These are phyloP conservation scores for Pyrenula aspistea DNA, from an alignment of 495 filamentous ascomycete species.

Conservation along the genomic window DNA sequence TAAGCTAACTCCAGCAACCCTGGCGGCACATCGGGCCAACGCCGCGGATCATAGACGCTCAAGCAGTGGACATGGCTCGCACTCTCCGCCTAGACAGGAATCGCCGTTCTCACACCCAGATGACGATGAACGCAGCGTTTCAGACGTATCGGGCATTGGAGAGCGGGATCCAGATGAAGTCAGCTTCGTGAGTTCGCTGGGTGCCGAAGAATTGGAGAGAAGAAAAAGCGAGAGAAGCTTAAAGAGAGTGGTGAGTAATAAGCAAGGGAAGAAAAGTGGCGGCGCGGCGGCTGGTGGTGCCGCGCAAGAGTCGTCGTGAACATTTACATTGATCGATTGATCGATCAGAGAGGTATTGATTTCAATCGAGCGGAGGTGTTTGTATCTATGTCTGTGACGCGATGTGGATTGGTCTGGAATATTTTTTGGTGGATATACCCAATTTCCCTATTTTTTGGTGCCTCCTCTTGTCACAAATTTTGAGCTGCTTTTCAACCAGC, in stretches of 20 bases:
- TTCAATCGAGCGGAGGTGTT: background rate
- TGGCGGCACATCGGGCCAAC: background rate
- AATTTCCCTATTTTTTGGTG: background rate
- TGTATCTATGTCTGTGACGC: background rate
- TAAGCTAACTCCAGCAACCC: background rate
- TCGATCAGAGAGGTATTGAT: background rate
- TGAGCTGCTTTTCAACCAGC: background rate
- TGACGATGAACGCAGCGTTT: background rate
- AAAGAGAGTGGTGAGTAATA: background rate
- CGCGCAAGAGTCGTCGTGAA: background rate
- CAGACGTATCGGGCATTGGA: background rate
- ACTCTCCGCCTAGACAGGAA: background rate
- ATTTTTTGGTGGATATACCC: background rate
- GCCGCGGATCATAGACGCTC: background rate
- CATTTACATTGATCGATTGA: too few species aligned
- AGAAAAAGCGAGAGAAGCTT: background rate
- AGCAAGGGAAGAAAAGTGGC: background rate
- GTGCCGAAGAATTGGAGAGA: background rate
- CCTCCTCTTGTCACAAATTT: background rate
- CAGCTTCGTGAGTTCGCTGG: background rate
- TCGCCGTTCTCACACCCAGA: background rate
- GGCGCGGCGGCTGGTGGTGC: too few species aligned
- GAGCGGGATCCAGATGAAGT: background rate
- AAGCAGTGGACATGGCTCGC: background rate
- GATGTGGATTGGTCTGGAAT: too few species aligned